phyloP scores from a whole-genome alignment of 805 yeast species.

The Teunomyces panamensis region DNA sequence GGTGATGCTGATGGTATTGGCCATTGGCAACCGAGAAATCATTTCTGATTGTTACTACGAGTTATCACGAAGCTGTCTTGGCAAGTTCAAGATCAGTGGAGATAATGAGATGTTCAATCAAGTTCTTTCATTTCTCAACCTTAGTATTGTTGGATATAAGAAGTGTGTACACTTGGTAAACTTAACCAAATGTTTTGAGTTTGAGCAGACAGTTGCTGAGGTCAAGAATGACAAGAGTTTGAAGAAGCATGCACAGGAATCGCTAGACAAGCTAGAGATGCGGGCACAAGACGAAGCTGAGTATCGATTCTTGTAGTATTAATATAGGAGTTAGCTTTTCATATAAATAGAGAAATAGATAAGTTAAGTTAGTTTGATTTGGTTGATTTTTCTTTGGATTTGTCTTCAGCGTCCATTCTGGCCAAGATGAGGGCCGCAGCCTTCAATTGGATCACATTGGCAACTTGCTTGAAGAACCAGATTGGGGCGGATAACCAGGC shows the following conservation, averaged over 20 bases:
- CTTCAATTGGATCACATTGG: slow-evolving; percentile 83
- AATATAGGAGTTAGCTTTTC: not conserved
- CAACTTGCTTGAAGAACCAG: slow-evolving; percentile 86
- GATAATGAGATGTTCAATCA: slow-evolving; percentile 22
- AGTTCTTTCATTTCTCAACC: slow-evolving; percentile 37
- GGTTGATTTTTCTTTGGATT: slow-evolving; percentile 14
- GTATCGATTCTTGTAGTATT: not conserved
- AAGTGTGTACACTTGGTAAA: slow-evolving; percentile 34
- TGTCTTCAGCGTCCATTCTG: slow-evolving; percentile 62
- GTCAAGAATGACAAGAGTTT: slow-evolving; percentile 27
- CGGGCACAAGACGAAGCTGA: slow-evolving; percentile 26
- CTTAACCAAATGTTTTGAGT: slow-evolving; percentile 37
- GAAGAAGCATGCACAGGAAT: slow-evolving; percentile 24
- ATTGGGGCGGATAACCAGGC: slow-evolving; percentile 71
- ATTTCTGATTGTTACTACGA: slow-evolving; percentile 35
- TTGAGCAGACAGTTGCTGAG: slow-evolving; percentile 38
- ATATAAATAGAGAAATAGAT: not conserved
- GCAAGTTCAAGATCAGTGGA: slow-evolving; percentile 1
- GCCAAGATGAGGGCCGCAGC: slow-evolving; percentile 85
- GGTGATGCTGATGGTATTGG: slow-evolving; percentile 42
- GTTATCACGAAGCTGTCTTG: slow-evolving; percentile 22
- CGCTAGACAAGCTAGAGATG: slow-evolving; percentile 24
- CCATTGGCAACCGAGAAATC: slow-evolving; percentile 36
- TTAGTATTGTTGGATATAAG: slow-evolving; percentile 45
- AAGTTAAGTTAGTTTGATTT: not conserved